A percentile compares a stretch with the other conserved stretches of the same genome.
Conservation (phyloP, 345 rosid species). For the Trapa bicornis region DNA sequence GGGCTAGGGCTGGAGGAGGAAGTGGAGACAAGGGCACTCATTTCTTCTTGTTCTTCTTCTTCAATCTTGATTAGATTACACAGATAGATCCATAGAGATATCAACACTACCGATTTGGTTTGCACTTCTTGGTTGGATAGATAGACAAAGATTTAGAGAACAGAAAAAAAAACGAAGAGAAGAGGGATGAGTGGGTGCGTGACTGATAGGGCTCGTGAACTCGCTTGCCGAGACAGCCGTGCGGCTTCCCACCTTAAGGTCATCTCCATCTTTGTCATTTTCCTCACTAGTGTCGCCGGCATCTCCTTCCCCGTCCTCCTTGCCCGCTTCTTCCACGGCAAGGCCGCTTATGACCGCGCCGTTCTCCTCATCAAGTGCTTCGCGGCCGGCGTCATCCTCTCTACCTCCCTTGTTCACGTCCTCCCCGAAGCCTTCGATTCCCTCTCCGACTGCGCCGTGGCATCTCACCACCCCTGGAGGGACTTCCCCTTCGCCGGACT, state of each 20-base stretch:
- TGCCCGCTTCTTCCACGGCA: constrained; percentile 68
- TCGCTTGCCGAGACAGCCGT: constrained; percentile 41
- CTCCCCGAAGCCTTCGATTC: constrained; percentile 78
- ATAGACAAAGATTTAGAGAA: background rate
- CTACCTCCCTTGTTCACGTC: constrained; percentile 87
- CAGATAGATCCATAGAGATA: too few relatives aligned
- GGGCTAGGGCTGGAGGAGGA: too few relatives aligned
- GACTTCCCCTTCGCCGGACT: constrained; percentile 88
- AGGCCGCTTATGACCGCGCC: constrained; percentile 64
- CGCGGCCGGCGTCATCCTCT: constrained; percentile 93
- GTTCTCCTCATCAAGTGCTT: constrained; percentile 67
- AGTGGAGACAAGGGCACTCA: too few relatives aligned
- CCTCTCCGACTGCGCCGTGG: constrained; percentile 60
- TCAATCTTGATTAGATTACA: too few relatives aligned
- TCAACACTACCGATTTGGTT: background rate
- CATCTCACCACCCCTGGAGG: constrained; percentile 69
- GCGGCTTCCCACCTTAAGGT: constrained; percentile 69
- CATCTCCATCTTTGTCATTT: constrained; percentile 44
- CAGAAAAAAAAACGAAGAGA: too few relatives aligned
- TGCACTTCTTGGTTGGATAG: background rate
- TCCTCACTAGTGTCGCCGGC: constrained; percentile 62
- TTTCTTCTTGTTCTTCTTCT: too few relatives aligned
- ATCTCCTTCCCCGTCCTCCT: constrained; percentile 55
- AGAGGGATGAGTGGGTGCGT: constrained; percentile 36
- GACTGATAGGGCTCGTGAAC: constrained; percentile 36